A percentile compares a stretch with the other conserved stretches of the same genome.
phyloP scores from a whole-genome alignment of 2,329 filamentous ascomycete species.

The Fusarium torreyae region DNA sequence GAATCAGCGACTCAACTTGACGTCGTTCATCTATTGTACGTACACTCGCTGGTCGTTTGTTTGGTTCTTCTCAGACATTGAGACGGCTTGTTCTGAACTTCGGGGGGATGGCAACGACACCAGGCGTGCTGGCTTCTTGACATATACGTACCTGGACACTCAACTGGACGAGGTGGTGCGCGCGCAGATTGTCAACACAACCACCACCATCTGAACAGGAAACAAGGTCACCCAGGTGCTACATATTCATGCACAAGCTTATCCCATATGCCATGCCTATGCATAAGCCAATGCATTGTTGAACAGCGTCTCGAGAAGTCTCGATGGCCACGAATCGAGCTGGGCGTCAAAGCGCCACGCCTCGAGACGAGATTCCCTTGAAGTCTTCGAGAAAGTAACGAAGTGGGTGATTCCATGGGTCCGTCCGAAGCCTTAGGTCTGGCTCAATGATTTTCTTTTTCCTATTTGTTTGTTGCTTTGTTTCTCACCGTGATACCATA shows the following conservation, averaged over 20 bases:
- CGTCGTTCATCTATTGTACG: conserved; percentile 10
- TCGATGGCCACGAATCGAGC: conserved; percentile 29
- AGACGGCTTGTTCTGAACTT: neutral
- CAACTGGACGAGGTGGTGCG: too few species aligned
- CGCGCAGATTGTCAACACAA: conserved; percentile 1
- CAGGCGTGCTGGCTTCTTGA: neutral
- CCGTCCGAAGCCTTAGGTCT: conserved; percentile 15
- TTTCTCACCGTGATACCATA: conserved; percentile 1
- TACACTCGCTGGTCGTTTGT: neutral
- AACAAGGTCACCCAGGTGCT: neutral
- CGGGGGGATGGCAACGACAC: neutral
- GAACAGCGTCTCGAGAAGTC: conserved; percentile 1
- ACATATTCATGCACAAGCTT: conserved; percentile 23
- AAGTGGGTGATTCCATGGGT: conserved; percentile 28
- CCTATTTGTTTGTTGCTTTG: conserved; percentile 1
- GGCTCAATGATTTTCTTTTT: conserved; percentile 1
- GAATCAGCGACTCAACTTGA: conserved; percentile 21
- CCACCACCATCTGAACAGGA: conserved; percentile 4
- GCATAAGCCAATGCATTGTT: conserved; percentile 8
- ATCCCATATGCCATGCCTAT: conserved; percentile 27
- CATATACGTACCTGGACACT: too few species aligned
- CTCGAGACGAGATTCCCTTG: conserved; percentile 23
- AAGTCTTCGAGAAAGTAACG: conserved; percentile 42
- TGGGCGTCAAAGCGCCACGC: conserved; percentile 24
- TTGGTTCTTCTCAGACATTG: neutral